Base-by-base conservation (phyloP, 441 rosid genomes). In the Croton laevigatus region DNA sequence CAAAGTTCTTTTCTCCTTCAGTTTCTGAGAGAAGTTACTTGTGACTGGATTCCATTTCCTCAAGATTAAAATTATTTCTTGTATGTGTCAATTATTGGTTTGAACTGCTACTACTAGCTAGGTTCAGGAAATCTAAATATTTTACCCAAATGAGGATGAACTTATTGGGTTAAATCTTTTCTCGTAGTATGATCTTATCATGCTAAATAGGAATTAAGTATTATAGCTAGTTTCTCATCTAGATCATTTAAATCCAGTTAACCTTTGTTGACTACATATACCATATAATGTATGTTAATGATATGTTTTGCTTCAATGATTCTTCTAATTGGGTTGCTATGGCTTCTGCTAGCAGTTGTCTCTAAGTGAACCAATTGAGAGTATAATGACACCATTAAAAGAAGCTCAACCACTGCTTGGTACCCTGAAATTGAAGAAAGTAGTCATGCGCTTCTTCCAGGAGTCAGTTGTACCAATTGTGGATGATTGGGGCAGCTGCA, bases 401-500 rank as follows among this genome's bases (percentile, higher is more conserved):
- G 87, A 83, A 73, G 86, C 89, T 71, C 66, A 70, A 74, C 94
- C 94, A n/a, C 76, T 91, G 62, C 79, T 55, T 44, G 78, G 88
- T 23, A 74, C 86, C n/a, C 57, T 80, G 55, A 69, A 68, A 63
- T 78, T 86, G 77, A 78, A 79, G 79, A 74, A 82, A 70, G 94
- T 86, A 61, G 84, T 81, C 20, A 81, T 81, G 85, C 91, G 87
- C 71, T 86, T 89, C 78, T 84, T 77, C 66, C 81, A 74, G 71
- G 90, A 86, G 52, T 72, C 80, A 53, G 88, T 84, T 70, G 85
- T 91, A 67, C 90, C 97, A 59, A 73, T 87, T 65, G 53, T 89
- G 58, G 93, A 91, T 69, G 93, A 89, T 19, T 68, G 90, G 84
- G 93, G 87, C 72, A 73, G 79, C 81, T 91, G 91, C 69, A 62